phyloP scores from a whole-genome alignment of 306 rosid genomes.

The Cicer arietinum region DNA sequence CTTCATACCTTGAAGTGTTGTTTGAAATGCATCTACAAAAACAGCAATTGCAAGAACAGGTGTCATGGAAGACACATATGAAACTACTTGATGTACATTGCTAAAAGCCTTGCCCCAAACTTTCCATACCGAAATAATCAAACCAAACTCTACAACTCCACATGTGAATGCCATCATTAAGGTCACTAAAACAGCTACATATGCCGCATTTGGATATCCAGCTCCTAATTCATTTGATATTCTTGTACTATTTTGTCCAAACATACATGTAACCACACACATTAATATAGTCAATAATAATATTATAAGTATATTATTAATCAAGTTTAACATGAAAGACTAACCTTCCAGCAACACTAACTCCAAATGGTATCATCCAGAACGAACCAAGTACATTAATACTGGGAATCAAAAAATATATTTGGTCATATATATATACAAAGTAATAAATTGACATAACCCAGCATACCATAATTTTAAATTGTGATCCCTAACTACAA shows the following conservation, averaged over 20 bases:
- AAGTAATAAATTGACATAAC: background rate
- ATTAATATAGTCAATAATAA: background rate
- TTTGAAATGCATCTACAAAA: constrained; percentile 55
- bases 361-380: constrained; percentile 79
- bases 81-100: constrained; percentile 63
- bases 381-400: constrained; percentile 57
- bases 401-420: constrained; percentile 46
- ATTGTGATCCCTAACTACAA: too few species aligned
- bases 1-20: constrained; percentile 43
- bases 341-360: constrained; percentile 76
- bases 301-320: background rate
- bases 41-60: constrained; percentile 44
- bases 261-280: constrained; percentile 4
- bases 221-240: constrained; percentile 84
- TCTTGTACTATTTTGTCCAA: constrained; percentile 58
- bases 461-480: too few species aligned
- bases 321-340: constrained; percentile 23
- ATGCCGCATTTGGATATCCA: constrained; percentile 62
- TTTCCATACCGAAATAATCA: constrained; percentile 57
- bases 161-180: constrained; percentile 48
- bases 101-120: constrained; percentile 76
- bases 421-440: background rate
- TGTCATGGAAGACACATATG: constrained; percentile 58
- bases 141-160: constrained; percentile 52
- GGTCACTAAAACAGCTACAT: constrained; percentile 62